phyloP scores from a whole-genome alignment of 768 basidiomycete genomes.

The Polyporus arcularius region DNA sequence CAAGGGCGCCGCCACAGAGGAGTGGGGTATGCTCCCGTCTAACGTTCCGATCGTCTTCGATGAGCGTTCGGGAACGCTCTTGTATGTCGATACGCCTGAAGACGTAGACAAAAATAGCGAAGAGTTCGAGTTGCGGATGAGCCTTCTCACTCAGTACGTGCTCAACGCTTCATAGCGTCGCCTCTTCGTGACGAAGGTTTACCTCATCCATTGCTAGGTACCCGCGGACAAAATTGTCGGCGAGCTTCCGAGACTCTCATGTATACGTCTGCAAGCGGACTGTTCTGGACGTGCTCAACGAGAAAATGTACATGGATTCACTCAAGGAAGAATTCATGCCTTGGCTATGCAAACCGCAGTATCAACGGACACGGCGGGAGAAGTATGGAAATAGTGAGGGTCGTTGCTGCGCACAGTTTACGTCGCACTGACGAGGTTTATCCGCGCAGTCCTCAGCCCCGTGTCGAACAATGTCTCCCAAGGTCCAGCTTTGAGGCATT shows the following conservation, averaged over 20 bases:
- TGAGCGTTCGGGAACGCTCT: slow-evolving; percentile 58
- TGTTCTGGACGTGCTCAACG: slow-evolving; percentile 69
- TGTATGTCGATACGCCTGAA: slow-evolving; percentile 74
- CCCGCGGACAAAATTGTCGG: slow-evolving; percentile 68
- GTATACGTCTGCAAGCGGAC: slow-evolving; percentile 84
- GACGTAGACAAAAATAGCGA: slow-evolving; percentile 67
- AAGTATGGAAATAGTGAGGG: slow-evolving; percentile 60
- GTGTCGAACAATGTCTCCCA: slow-evolving; percentile 47
- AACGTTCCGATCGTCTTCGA: slow-evolving; percentile 68
- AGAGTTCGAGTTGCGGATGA: slow-evolving; percentile 76
- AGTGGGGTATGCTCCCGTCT: slow-evolving; percentile 58
- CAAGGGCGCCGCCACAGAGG: slow-evolving; percentile 58
- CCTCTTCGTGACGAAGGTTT: not conserved
- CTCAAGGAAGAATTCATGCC: slow-evolving; percentile 90
- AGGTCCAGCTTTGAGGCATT: slow-evolving; percentile 57
- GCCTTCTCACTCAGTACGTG: slow-evolving; percentile 64
- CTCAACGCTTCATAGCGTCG: too few species aligned
- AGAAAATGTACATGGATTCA: slow-evolving; percentile 74
- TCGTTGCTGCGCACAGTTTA: slow-evolving; percentile 1
- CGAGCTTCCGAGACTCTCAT: slow-evolving; percentile 79
- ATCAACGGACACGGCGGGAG: slow-evolving; percentile 57
- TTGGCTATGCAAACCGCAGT: slow-evolving; percentile 88
- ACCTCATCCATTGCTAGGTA: slow-evolving; percentile 41
- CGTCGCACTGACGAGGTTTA: not conserved
- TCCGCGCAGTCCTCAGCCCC: slow-evolving; percentile 46